A percentile compares a stretch with the other conserved stretches of the same genome.
Conservation (phyloP, 768 basidiomycete genomes). For the Kwoniella bestiolae region DNA sequence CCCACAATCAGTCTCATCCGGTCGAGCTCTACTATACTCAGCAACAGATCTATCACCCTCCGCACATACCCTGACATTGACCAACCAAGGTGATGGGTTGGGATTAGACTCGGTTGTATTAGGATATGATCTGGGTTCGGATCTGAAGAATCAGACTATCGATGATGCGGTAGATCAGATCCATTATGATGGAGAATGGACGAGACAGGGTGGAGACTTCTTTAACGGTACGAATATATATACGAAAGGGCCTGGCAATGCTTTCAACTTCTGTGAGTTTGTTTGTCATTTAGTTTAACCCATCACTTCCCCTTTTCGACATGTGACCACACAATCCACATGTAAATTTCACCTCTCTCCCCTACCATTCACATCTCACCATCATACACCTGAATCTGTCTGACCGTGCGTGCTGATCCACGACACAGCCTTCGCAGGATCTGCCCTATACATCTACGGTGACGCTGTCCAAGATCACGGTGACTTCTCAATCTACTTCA, state of each 20-base stretch:
- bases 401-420: background rate
- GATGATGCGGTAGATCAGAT: slow-evolving; percentile 44
- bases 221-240: slow-evolving; percentile 51
- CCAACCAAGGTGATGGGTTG: slow-evolving; percentile 43
- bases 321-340: too few species aligned
- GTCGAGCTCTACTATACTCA: slow-evolving; percentile 35
- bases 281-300: slow-evolving; percentile 11
- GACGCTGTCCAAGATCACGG: slow-evolving; percentile 58
- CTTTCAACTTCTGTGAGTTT: slow-evolving; percentile 41
- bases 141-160: slow-evolving; percentile 48
- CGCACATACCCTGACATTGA: slow-evolving; percentile 40
- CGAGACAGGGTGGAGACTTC: slow-evolving; percentile 47
- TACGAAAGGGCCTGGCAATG: slow-evolving; percentile 43
- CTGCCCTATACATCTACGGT: slow-evolving; percentile 55
- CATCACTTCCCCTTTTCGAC: background rate
- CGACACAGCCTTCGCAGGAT: slow-evolving; percentile 35
- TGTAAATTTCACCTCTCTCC: too few species aligned
- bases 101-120: slow-evolving; percentile 45
- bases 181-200: slow-evolving; percentile 49
- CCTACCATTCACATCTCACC: too few species aligned
- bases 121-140: slow-evolving; percentile 41
- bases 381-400: too few species aligned
- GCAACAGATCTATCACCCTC: slow-evolving; percentile 30
- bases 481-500: slow-evolving; percentile 47
- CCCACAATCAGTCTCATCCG: background rate